phyloP scores from a whole-genome alignment of 495 filamentous ascomycete species.

The Hypoxylon fragiforme region DNA sequence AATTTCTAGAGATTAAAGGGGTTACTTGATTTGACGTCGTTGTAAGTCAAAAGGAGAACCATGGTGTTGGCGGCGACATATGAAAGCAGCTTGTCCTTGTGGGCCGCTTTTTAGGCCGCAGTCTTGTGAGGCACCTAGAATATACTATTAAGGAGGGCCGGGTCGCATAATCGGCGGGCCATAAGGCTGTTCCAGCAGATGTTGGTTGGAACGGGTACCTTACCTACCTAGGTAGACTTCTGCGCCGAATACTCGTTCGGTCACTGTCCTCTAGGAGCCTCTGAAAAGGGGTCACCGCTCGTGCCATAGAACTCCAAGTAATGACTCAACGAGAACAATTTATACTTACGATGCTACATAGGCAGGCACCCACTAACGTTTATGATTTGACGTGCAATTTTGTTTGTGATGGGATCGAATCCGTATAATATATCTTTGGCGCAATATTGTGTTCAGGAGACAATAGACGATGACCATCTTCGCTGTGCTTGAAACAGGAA shows the following conservation, averaged over 20 bases:
- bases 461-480: conserved; percentile 3
- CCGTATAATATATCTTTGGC: background rate
- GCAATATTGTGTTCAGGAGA: conserved; percentile 2
- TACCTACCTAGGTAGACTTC: conserved; percentile 6
- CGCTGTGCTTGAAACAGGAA: background rate
- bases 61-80: conserved; percentile 18
- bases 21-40: conserved; percentile 21
- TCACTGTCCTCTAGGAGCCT: background rate
- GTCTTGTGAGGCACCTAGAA: conserved; percentile 18
- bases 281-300: conserved; percentile 8
- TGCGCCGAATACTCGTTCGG: conserved; percentile 6
- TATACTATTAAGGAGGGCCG: conserved; percentile 5
- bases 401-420: too few relatives aligned
- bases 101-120: conserved; percentile 24
- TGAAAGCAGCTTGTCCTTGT: conserved; percentile 2
- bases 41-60: conserved; percentile 16
- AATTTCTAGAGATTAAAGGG: conserved; percentile 9
- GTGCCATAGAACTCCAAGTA: too few relatives aligned
- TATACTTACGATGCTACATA: conserved; percentile 4
- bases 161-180: conserved; percentile 23
- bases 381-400: background rate
- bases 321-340: too few relatives aligned
- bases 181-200: conserved; percentile 27
- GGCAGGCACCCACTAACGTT: conserved; percentile 6
- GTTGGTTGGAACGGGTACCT: conserved; percentile 23